A percentile compares a stretch with the other conserved stretches of the same genome.
Evolutionary conservation across 768 basidiomycete species (phyloP).

Genomic region (Hydnomerulius pinastri): DNA sequence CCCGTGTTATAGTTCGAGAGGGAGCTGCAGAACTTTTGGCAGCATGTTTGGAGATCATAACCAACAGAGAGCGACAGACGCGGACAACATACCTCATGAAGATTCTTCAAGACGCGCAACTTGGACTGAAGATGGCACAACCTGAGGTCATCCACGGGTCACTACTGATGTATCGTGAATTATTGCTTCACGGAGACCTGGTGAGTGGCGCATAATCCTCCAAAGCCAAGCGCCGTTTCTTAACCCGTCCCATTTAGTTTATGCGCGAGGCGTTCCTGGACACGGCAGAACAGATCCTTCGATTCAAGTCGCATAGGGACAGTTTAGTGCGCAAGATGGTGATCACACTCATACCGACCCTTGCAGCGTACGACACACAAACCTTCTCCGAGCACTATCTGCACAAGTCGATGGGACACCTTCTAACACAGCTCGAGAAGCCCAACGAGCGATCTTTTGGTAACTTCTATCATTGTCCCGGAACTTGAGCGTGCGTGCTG

Average conservation of each 20-base stretch:
- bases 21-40: slow-evolving; percentile 93
- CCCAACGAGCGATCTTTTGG: slow-evolving; percentile 87
- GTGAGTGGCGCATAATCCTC: slow-evolving; percentile 44
- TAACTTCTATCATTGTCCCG: slow-evolving; percentile 32
- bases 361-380: slow-evolving; percentile 92
- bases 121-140: slow-evolving; percentile 74
- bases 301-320: slow-evolving; percentile 87
- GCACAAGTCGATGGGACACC: slow-evolving; percentile 91
- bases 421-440: slow-evolving; percentile 86
- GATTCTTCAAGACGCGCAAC: slow-evolving; percentile 88
- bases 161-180: slow-evolving; percentile 85
- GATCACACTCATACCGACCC: slow-evolving; percentile 91
- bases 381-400: slow-evolving; percentile 90
- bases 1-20: slow-evolving; percentile 87
- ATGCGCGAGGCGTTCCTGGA: slow-evolving; percentile 87
- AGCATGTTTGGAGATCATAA: slow-evolving; percentile 87
- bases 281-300: slow-evolving; percentile 86
- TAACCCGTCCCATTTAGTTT: slow-evolving; percentile 50
- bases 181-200: slow-evolving; percentile 92
- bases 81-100: slow-evolving; percentile 69
- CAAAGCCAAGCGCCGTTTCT: slow-evolving; percentile 3
- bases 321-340: slow-evolving; percentile 89
- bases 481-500: neutral
- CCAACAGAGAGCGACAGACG: slow-evolving; percentile 66
- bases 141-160: slow-evolving; percentile 94